Conservation (phyloP, 2,329 filamentous ascomycete genomes). For the Gaeumannomyces tritici region DNA sequence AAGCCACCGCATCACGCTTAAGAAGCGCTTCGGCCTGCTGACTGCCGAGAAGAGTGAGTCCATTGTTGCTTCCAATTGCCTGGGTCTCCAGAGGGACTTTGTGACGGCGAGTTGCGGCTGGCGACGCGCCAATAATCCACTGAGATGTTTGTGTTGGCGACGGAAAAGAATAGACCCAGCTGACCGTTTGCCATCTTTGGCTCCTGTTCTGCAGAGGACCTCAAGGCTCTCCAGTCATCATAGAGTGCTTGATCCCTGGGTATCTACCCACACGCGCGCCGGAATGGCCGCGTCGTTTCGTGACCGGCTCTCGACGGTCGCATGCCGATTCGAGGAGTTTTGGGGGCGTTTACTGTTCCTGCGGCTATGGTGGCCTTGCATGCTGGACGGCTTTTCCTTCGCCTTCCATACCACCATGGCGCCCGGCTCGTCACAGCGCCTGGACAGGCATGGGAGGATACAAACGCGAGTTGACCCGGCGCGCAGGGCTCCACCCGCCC, state of each 20-base stretch:
- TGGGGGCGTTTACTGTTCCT: not conserved
- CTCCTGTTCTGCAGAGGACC: constrained; percentile 5
- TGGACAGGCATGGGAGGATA: not conserved
- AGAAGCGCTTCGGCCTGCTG: constrained; percentile 84
- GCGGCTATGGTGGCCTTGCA: not conserved
- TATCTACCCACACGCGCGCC: not conserved
- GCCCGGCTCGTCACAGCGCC: too few relatives aligned
- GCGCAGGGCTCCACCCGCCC: not conserved
- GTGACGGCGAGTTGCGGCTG: not conserved
- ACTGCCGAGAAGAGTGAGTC: constrained; percentile 64
- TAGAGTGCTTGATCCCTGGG: not conserved
- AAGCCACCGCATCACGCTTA: constrained; percentile 86
- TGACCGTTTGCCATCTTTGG: not conserved
- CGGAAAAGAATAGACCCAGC: not conserved
- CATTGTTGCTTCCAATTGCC: not conserved
- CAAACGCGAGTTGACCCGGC: not conserved
- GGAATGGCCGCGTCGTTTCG: too few relatives aligned
- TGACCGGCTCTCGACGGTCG: not conserved
- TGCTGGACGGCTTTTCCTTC: not conserved
- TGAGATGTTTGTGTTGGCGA: not conserved
- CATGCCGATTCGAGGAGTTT: not conserved
- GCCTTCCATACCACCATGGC: too few relatives aligned
- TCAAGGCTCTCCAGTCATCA: constrained; percentile 7
- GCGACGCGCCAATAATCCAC: not conserved
- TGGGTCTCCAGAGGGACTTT: not conserved